A percentile compares a stretch with the other conserved stretches of the same genome.
Evolutionary conservation across 345 rosid species (phyloP).

Genomic region (Euclidium syriacum): DNA sequence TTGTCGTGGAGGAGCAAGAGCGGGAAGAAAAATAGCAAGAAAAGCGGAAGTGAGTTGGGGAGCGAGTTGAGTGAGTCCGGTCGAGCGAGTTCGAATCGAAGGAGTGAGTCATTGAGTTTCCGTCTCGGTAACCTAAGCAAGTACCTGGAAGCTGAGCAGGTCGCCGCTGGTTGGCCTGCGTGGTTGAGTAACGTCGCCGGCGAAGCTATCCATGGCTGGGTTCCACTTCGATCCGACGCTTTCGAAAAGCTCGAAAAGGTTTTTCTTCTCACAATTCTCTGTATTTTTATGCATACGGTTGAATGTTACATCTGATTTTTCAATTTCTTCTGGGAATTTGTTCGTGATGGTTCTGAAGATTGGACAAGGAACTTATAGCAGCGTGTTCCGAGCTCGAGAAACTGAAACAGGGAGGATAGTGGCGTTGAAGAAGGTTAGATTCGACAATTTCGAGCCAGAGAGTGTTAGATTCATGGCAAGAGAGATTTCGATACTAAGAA

Average conservation of each 20-base stretch:
- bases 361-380: constrained; percentile 98
- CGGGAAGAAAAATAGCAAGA: constrained; percentile 33
- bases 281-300: neutral
- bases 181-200: constrained; percentile 97
- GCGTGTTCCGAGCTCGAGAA: constrained; percentile 89
- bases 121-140: constrained; percentile 52
- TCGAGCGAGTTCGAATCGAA: constrained; percentile 47
- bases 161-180: constrained; percentile 98
- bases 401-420: constrained; percentile 77
- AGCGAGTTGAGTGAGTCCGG: constrained; percentile 62
- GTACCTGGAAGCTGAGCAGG: constrained; percentile 86
- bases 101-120: constrained; percentile 74
- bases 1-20: constrained; percentile 25
- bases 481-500: constrained; percentile 83
- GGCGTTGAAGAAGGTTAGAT: constrained; percentile 91
- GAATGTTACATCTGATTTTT: too few species aligned
- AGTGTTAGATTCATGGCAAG: constrained; percentile 98
- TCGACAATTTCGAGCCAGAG: constrained; percentile 97
- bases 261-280: neutral
- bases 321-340: too few species aligned
- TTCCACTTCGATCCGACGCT: constrained; percentile 74
- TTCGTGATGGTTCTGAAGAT: constrained; percentile 41
- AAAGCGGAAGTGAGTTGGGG: constrained; percentile 31
- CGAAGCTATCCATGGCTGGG: constrained; percentile 96
- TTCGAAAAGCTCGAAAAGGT: constrained; percentile 95